Conservation (phyloP, 371 early-diverging fungal species). For the Apophysomyces trapeziformis region DNA sequence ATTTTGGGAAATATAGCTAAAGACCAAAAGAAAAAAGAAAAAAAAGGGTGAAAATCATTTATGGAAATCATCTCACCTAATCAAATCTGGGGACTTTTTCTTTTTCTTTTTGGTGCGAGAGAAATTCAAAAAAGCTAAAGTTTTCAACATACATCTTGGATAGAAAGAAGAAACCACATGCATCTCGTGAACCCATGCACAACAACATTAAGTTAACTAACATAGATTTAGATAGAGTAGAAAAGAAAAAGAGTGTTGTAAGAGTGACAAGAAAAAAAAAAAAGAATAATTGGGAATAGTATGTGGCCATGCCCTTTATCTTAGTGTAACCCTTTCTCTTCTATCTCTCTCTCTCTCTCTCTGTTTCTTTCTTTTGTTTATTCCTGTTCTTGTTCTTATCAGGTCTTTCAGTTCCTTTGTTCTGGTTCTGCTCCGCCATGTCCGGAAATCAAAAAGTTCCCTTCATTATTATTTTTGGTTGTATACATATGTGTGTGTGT, state of each 20-base stretch:
- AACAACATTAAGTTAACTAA: not conserved
- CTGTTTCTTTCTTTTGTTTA: too few species aligned
- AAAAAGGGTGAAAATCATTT: not conserved
- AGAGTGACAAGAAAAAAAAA: not conserved
- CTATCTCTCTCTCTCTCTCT: too few species aligned
- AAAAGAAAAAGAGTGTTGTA: not conserved
- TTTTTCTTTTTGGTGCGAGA: not conserved
- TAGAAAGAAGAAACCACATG: not conserved
- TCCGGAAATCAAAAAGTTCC: not conserved
- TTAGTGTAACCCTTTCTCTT: too few species aligned
- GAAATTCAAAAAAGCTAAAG: too few species aligned
- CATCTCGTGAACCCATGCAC: conserved; percentile 7
- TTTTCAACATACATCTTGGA: not conserved
- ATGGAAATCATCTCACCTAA: conserved; percentile 8
- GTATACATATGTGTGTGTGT: too few species aligned
- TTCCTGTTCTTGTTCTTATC: too few species aligned
- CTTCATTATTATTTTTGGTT: too few species aligned
- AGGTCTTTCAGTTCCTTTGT: not conserved
- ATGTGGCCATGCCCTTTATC: not conserved
- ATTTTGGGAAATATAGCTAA: not conserved
- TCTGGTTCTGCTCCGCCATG: not conserved
- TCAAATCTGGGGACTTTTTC: not conserved
- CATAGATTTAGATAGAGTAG: too few species aligned
- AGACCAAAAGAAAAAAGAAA: not conserved
- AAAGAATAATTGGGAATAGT: not conserved